Base-by-base conservation (phyloP, 2,329 filamentous ascomycete species). In the Allantophomopsis cytisporea region DNA sequence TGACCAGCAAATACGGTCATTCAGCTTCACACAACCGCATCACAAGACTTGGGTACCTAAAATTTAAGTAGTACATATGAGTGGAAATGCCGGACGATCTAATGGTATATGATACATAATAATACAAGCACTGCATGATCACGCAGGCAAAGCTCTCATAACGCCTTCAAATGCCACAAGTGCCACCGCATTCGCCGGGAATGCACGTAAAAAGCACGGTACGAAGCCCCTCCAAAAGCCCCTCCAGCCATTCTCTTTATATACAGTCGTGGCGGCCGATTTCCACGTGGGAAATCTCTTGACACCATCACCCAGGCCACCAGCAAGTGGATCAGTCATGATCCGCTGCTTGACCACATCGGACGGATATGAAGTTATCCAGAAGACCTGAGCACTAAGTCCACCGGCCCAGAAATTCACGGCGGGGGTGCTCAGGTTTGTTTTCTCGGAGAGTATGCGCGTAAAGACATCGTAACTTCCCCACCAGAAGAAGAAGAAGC, bases 401-500 rank as follows among this genome's bases (percentile, higher is more conserved):
- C 91, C 91, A 3, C 91, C 91, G 0, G 91, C 89, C 89, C 89
- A 96, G 65, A 98, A 98, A 57, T 96, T 96, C 54, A 96, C 70
- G 1, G 79, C 79, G 0, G 91, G 86, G 0, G 76, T 75, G 39
- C 82, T 82, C 39, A 95, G 63, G 11, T 50, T 60, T 2, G 88
- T 94, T 50, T 76, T 66, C 14, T 73, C 60, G 40, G 73, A 66
- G 54, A 96, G 65, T 43, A 69, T 62, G 16, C 75, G 69, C 5
- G 84, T 83, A 49, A 96, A 71, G 21, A 94, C 50, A 53, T 95
- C 89, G 64, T 98, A 98, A 43, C 78, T 83, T n/a, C 80, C 79
- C 91, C 91, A 98, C 88, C 88, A 96, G 65, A 81, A 91, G 70
- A 94, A 95, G 69, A 98, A 98, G 64, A 89, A 94, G 12, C 78